A percentile compares a stretch with the other conserved stretches of the same genome.
Conservation (phyloP, 176 grass and related monocot species). For the Sorghum bicolor region DNA sequence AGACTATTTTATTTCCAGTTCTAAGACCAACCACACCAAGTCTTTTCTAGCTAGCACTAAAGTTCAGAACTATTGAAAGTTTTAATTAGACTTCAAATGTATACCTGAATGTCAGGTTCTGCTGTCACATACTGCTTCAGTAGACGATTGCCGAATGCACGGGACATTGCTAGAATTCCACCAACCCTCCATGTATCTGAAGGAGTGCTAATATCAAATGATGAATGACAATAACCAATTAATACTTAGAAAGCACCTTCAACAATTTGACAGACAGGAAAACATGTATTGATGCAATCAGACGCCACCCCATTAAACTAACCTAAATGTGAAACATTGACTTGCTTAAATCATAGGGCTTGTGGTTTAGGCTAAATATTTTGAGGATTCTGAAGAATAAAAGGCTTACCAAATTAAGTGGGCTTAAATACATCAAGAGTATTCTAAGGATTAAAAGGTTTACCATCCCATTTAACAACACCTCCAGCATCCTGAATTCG, state of each 20-base stretch:
- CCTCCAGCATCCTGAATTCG: constrained; percentile 87
- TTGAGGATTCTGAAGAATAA: background rate
- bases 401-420: background rate
- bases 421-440: background rate
- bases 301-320: background rate
- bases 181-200: constrained; percentile 84
- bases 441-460: constrained; percentile 15
- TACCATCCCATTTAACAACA: constrained; percentile 71
- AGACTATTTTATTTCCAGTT: constrained; percentile 13
- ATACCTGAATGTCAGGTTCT: constrained; percentile 88
- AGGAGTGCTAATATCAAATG: constrained; percentile 26
- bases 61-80: constrained; percentile 1
- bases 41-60: background rate
- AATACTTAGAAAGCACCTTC: constrained; percentile 23
- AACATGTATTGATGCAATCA: background rate
- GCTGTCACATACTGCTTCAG: constrained; percentile 73
- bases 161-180: constrained; percentile 86
- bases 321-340: background rate
- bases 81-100: constrained; percentile 27
- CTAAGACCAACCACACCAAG: background rate
- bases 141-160: constrained; percentile 78
- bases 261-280: background rate
- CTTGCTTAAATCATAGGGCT: background rate
- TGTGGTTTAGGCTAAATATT: background rate
- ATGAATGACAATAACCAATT: constrained; percentile 1